Conservation (phyloP, 208 protist species). For the Wallacemonas sp. region DNA sequence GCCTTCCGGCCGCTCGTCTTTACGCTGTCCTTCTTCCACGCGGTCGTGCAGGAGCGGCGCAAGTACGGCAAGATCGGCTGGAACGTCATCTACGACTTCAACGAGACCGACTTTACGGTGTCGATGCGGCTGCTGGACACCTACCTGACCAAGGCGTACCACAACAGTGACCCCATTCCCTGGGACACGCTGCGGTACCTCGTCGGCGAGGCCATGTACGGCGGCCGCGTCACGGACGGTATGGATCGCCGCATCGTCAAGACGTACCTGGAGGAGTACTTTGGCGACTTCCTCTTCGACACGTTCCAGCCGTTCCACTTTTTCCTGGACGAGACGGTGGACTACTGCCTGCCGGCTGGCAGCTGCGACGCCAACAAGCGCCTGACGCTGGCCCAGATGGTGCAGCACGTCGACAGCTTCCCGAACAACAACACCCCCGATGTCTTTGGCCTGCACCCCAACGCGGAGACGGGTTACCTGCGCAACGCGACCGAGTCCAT, state of each 20-base stretch:
- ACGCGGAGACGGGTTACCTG: conserved; percentile 98
- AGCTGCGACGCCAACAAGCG: conserved; percentile 66
- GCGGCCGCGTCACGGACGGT: conserved; percentile 97
- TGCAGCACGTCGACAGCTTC: conserved; percentile 91
- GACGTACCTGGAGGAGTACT: conserved; percentile 99
- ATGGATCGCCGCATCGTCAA: conserved; percentile 98
- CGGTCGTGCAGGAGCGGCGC: conserved; percentile 97
- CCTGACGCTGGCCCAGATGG: conserved; percentile 86
- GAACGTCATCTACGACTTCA: conserved; percentile 99
- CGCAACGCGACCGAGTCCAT: conserved; percentile 93
- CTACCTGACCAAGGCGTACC: conserved; percentile 97
- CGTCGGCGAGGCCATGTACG: conserved; percentile 99
- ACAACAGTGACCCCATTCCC: conserved; percentile 95
- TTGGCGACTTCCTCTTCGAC: conserved; percentile 99
- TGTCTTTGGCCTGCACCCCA: conserved; percentile 98
- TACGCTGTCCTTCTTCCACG: conserved; percentile 98
- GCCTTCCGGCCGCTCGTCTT: conserved; percentile 98
- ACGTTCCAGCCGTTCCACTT: conserved; percentile 99
- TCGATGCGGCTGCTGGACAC: conserved; percentile 96
- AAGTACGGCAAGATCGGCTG: conserved; percentile 99
- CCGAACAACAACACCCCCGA: conserved; percentile 95
- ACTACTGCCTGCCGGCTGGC: conserved; percentile 92
- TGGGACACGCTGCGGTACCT: conserved; percentile 99
- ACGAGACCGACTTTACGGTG: conserved; percentile 98
- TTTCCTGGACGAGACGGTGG: conserved; percentile 86